These are phyloP conservation scores for Boechera divaricarpa DNA, from an alignment of 345 rosid species.

Conservation along the genomic window DNA sequence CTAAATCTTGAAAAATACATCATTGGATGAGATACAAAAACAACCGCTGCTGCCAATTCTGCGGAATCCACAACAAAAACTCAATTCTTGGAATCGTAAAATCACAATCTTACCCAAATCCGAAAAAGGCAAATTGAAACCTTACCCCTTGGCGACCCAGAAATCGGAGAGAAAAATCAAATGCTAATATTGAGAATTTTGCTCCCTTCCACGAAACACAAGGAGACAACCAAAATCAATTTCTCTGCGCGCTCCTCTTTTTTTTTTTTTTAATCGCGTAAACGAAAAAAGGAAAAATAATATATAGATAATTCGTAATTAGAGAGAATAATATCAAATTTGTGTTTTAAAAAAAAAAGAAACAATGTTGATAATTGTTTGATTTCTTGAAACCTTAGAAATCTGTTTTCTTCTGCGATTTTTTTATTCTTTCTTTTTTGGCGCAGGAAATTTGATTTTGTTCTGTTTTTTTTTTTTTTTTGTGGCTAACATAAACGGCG, in stretches of 20 bases:
- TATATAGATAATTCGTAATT: neutral
- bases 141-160: slow-evolving; percentile 25
- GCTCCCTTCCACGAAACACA: slow-evolving; percentile 7
- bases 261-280: neutral
- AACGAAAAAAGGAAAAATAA: neutral
- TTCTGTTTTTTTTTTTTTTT: no score
- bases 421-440: no score
- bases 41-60: slow-evolving; percentile 26
- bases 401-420: neutral
- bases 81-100: slow-evolving; percentile 1
- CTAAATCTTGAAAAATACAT: neutral
- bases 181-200: neutral
- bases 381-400: slow-evolving; percentile 8
- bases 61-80: neutral
- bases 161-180: neutral
- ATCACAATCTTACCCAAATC: neutral
- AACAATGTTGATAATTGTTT: neutral
- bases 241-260: neutral
- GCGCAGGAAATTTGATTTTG: slow-evolving; percentile 13
- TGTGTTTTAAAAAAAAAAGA: neutral
- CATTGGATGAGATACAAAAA: neutral
- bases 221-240: slow-evolving; percentile 2
- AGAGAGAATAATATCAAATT: slow-evolving; percentile 5
- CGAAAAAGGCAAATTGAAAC: slow-evolving; percentile 9
- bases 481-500: slow-evolving; percentile 1